phyloP scores from a whole-genome alignment of 2,329 filamentous ascomycete species.

The Aureobasidium lini region DNA sequence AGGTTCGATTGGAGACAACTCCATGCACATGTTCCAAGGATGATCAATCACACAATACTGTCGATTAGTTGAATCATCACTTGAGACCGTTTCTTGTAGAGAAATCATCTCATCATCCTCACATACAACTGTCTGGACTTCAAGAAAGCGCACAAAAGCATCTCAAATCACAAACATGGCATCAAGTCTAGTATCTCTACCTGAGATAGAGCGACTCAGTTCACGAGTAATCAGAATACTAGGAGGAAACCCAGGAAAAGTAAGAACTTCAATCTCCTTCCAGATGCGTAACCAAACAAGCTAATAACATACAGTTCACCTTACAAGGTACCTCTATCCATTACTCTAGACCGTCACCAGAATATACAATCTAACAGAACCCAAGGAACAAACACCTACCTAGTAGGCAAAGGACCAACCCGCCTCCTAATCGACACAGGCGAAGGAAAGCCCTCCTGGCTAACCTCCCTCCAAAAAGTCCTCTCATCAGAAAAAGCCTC shows the following conservation, averaged over 20 bases:
- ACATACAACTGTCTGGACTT: too few relatives aligned
- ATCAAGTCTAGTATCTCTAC: constrained; percentile 50
- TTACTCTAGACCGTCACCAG: constrained; percentile 24
- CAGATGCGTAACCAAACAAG: not conserved
- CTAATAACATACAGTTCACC: constrained; percentile 41
- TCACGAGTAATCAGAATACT: constrained; percentile 74
- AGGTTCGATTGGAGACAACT: not conserved
- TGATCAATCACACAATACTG: not conserved
- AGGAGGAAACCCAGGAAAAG: constrained; percentile 84
- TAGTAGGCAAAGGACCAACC: constrained; percentile 65
- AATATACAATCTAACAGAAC: constrained; percentile 22
- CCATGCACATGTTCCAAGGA: not conserved
- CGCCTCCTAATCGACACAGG: constrained; percentile 87
- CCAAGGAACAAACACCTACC: constrained; percentile 85
- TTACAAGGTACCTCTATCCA: constrained; percentile 46
- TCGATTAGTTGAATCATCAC: too few relatives aligned
- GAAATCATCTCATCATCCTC: not conserved
- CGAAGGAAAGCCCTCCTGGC: constrained; percentile 71
- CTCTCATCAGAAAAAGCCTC: constrained; percentile 61
- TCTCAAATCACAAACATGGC: constrained; percentile 15
- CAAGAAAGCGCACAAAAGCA: not conserved
- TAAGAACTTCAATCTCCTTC: constrained; percentile 26
- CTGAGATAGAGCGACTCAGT: constrained; percentile 70
- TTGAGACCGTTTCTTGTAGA: too few relatives aligned
- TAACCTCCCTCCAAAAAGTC: constrained; percentile 54